Evolutionary conservation across 176 grass and related monocot genomes (phyloP).

Genomic region (Leersia perrieri): DNA sequence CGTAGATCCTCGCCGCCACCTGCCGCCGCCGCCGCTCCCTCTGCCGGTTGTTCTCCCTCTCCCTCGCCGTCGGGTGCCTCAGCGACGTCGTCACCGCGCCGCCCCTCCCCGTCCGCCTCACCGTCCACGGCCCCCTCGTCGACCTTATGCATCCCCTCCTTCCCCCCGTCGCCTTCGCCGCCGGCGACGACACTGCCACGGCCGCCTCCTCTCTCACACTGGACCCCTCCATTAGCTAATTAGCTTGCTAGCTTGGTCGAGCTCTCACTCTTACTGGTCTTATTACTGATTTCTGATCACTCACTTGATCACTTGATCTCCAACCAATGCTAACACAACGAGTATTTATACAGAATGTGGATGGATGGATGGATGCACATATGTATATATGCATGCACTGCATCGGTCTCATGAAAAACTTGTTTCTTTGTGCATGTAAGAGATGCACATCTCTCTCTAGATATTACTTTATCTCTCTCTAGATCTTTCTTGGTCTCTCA

Average conservation of each 20-base stretch:
- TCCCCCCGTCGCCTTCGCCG: not conserved
- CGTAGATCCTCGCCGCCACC: constrained; percentile 68
- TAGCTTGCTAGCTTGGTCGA: not conserved
- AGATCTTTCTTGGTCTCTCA: not conserved
- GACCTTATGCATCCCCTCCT: constrained; percentile 66
- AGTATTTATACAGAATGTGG: constrained; percentile 29
- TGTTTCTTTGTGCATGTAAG: constrained; percentile 56
- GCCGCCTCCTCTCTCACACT: constrained; percentile 22
- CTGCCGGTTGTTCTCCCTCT: constrained; percentile 84
- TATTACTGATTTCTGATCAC: too few species aligned
- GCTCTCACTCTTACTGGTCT: not conserved
- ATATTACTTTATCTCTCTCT: not conserved
- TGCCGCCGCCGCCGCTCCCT: constrained; percentile 61
- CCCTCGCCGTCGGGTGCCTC: constrained; percentile 60
- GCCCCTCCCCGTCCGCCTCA: constrained; percentile 44
- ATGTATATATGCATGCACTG: not conserved
- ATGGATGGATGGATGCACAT: not conserved
- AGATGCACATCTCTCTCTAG: constrained; percentile 18
- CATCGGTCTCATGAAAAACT: not conserved
- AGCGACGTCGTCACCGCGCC: constrained; percentile 51
- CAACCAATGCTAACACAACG: not conserved
- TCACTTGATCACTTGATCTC: not conserved
- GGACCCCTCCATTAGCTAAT: not conserved
- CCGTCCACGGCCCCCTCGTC: constrained; percentile 77
- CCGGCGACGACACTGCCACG: not conserved